phyloP scores from a whole-genome alignment of 2,329 filamentous ascomycete genomes.

The Oidium heveae region DNA sequence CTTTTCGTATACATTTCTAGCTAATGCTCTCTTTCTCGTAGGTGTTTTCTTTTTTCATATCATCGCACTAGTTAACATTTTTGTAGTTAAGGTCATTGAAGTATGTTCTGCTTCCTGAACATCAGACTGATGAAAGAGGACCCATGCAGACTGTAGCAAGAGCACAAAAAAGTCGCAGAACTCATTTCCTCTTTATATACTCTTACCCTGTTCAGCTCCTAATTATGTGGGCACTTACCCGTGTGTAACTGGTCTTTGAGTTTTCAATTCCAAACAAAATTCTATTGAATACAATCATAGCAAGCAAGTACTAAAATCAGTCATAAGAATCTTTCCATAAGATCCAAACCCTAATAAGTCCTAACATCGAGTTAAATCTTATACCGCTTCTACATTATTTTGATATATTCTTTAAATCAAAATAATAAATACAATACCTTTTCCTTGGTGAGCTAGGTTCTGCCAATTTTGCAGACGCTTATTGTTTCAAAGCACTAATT shows the following conservation, averaged over 20 bases:
- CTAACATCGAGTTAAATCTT: background rate
- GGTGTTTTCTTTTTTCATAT: conserved; percentile 13
- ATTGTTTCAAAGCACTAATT: too few relatives aligned
- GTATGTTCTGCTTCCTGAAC: conserved; percentile 84
- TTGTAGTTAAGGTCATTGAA: conserved; percentile 69
- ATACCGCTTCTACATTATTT: background rate
- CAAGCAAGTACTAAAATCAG: background rate
- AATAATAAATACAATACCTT: background rate
- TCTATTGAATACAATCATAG: background rate
- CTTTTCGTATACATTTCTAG: conserved; percentile 77
- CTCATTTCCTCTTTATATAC: conserved; percentile 82
- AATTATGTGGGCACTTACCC: conserved; percentile 66
- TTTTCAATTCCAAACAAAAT: background rate
- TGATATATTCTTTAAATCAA: background rate
- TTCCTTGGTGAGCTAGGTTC: too few relatives aligned
- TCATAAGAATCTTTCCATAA: background rate
- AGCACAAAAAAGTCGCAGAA: conserved; percentile 64
- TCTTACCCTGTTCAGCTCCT: conserved; percentile 82
- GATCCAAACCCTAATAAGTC: background rate
- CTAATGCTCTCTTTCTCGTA: conserved; percentile 89
- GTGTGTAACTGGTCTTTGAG: conserved; percentile 1
- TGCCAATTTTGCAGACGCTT: too few relatives aligned
- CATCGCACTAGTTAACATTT: conserved; percentile 2
- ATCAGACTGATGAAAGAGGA: conserved; percentile 32
- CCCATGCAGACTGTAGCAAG: conserved; percentile 49